A percentile compares a stretch with the other conserved stretches of the same genome.
Conservation (phyloP, 495 filamentous ascomycete species). For the Lasiosphaeria ovina region DNA sequence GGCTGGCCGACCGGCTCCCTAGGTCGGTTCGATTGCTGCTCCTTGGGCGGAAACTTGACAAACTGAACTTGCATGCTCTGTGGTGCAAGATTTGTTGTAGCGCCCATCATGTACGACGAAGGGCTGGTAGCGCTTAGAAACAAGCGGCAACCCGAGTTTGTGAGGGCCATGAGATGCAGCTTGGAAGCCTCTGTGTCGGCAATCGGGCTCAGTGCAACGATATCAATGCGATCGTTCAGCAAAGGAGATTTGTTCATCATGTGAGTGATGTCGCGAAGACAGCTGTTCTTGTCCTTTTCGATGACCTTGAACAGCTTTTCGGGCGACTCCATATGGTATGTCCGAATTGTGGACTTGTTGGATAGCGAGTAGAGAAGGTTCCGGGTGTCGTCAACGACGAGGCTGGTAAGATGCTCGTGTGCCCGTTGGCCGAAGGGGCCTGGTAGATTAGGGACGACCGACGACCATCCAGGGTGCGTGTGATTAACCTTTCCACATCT, state of each 20-base stretch:
- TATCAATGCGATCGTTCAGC: constrained; percentile 61
- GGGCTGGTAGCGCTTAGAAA: constrained; percentile 87
- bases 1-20: constrained; percentile 7
- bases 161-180: constrained; percentile 86
- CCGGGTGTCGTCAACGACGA: constrained; percentile 84
- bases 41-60: constrained; percentile 80
- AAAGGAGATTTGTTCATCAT: constrained; percentile 64
- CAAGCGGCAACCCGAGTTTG: constrained; percentile 84
- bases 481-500: constrained; percentile 82
- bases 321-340: constrained; percentile 69
- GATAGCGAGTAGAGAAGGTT: constrained; percentile 89
- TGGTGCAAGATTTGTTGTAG: constrained; percentile 61
- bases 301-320: constrained; percentile 53
- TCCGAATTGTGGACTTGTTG: constrained; percentile 75
- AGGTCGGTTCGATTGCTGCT: constrained; percentile 16
- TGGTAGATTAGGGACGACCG: constrained; percentile 61
- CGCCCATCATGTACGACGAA: constrained; percentile 61
- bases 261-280: constrained; percentile 67
- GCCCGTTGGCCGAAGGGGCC: constrained; percentile 25
- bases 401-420: constrained; percentile 64
- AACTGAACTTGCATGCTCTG: constrained; percentile 97
- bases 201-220: constrained; percentile 83
- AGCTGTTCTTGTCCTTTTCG: constrained; percentile 53
- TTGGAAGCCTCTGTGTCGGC: constrained; percentile 75
- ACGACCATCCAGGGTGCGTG: constrained; percentile 69